Conservation (phyloP, 345 rosid species). For the Eucalyptus coolabah region DNA sequence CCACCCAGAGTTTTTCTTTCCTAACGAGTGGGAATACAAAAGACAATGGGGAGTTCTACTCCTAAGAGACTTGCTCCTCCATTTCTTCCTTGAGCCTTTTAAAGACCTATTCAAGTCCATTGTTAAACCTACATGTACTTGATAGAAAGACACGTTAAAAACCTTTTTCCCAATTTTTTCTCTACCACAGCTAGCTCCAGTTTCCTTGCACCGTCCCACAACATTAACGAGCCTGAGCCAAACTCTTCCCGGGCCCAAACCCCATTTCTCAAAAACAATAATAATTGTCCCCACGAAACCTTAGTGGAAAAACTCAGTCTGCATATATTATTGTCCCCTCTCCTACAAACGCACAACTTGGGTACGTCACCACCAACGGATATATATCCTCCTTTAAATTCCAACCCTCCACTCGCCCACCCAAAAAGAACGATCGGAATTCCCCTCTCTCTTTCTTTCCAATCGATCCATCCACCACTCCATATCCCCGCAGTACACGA, state of each 20-base stretch:
- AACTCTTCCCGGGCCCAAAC: not conserved
- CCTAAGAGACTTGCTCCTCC: too few species aligned
- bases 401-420: constrained; percentile 10
- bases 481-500: not conserved
- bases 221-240: not conserved
- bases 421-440: not conserved
- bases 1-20: too few species aligned
- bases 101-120: too few species aligned
- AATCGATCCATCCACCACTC: not conserved
- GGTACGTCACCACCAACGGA: constrained; percentile 29
- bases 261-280: not conserved
- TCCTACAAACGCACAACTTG: not conserved
- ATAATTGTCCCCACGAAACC: constrained; percentile 18
- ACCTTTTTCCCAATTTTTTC: not conserved
- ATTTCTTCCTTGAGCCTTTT: too few species aligned
- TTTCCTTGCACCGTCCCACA: not conserved
- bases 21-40: too few species aligned
- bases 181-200: not conserved
- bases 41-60: too few species aligned
- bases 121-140: not conserved
- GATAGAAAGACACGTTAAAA: not conserved
- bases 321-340: constrained; percentile 56
- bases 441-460: not conserved
- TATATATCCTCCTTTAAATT: constrained; percentile 17
- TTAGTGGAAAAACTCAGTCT: constrained; percentile 50